Evolutionary conservation across 176 grass and related monocot species (phyloP).

Genomic region (Chloris gayana): DNA sequence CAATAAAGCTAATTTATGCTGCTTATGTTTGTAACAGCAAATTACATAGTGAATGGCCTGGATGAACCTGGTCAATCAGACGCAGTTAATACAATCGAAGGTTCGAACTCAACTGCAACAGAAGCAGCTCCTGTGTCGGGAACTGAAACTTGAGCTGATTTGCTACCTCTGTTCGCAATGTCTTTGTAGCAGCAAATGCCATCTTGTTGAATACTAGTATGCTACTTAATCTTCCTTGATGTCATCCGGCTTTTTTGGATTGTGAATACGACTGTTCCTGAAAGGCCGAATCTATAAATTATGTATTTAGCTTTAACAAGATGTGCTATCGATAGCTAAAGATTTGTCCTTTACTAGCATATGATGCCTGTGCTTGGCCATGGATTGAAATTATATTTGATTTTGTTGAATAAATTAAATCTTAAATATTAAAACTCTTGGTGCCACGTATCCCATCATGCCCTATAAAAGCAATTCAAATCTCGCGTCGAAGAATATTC

Average conservation of each 20-base stretch:
- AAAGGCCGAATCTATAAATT: not conserved
- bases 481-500: too few species aligned
- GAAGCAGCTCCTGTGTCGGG: slow-evolving; percentile 26
- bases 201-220: slow-evolving; percentile 18
- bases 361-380: too few species aligned
- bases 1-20: slow-evolving; percentile 14
- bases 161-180: not conserved
- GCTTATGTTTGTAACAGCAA: slow-evolving; percentile 43
- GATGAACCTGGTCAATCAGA: slow-evolving; percentile 40
- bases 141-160: slow-evolving; percentile 31
- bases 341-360: not conserved
- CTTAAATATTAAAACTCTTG: too few species aligned
- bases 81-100: slow-evolving; percentile 29
- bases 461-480: not conserved
- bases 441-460: too few species aligned
- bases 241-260: slow-evolving; percentile 7
- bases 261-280: slow-evolving; percentile 36
- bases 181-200: not conserved
- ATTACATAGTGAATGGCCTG: slow-evolving; percentile 48
- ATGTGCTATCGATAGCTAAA: not conserved
- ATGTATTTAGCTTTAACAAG: not conserved
- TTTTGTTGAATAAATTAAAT: too few species aligned
- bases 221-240: not conserved
- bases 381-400: too few species aligned
- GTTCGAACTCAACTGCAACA: slow-evolving; percentile 14